Evolutionary conservation across 192 early-diverging fungal species (phyloP), one percentile per base, ranked within the genome.

Genomic region (Coemansia sp.): DNA sequence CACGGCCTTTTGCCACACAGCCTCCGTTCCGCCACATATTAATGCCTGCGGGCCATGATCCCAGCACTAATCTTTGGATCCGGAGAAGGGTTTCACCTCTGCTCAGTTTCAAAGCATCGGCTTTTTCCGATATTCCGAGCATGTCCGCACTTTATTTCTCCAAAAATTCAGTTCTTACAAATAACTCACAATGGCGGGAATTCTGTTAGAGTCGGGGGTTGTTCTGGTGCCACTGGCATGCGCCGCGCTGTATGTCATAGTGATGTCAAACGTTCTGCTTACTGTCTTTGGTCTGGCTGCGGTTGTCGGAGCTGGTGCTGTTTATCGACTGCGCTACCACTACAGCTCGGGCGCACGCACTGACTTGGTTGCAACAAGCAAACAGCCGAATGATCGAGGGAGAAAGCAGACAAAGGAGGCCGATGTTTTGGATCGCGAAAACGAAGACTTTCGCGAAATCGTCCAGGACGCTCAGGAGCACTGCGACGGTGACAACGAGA

Each of bases 201-300:
- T 80, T 51, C 38, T 80, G n/a, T 68, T 80, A 47, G 77, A 80
- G 62, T 80, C 77, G 22, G 68, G 57, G 13, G 38, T 80, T 19
- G 77, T 80, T 20, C 77, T 80, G 11, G 71, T 80, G 53, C 77
- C 77, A n/a, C 67, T 80, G 51, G 68, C 53, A 14, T 70, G 64
- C 19, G 71, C 68, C 3, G 77, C 71, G 47, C 19, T 74, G 11
- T 80, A 80, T 51, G 66, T 81, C 37, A 45, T 75, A 23, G 69
- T 69, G 12, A 35, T 66, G 19, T 75, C 70, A n/a, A 74, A 75
- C 61, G 61, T 37, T 52, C 66, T 81, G 47, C 66, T 81, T 16
- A 38, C 61, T 18, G 37, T 62, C 19, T 72, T 75, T 26, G 20
- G 47, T 2, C 4, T 63, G 2, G 54, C 43, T 23, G 57, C 57